A percentile compares a stretch with the other conserved stretches of the same genome.
These are phyloP conservation scores for Dryadomyces quercivorus DNA, from an alignment of 2,329 filamentous ascomycete genomes.

Conservation along the genomic window DNA sequence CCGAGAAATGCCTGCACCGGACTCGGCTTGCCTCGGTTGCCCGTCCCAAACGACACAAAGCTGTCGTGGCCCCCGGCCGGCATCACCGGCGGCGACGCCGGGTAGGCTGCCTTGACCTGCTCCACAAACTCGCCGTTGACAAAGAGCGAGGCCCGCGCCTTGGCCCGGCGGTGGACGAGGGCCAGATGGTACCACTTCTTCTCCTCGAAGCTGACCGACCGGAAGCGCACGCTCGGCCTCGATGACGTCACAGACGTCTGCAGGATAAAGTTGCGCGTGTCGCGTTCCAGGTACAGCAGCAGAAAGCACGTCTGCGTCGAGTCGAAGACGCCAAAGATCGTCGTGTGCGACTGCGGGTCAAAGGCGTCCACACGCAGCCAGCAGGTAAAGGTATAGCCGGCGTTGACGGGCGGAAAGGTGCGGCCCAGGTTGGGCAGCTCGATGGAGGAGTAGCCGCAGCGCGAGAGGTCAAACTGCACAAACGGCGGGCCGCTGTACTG, in stretches of 20 bases:
- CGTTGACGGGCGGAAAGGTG: slow-evolving; percentile 67
- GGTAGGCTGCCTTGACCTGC: slow-evolving; percentile 81
- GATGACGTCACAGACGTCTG: slow-evolving; percentile 85
- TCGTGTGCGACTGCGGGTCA: slow-evolving; percentile 77
- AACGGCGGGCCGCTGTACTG: slow-evolving; percentile 67
- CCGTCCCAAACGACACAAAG: slow-evolving; percentile 55
- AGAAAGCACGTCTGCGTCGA: slow-evolving; percentile 85
- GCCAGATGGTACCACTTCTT: slow-evolving; percentile 88
- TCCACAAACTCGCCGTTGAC: slow-evolving; percentile 91
- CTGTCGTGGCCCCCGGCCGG: slow-evolving; percentile 50
- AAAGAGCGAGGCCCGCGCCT: slow-evolving; percentile 75
- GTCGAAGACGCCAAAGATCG: slow-evolving; percentile 91
- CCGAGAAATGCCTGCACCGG: slow-evolving; percentile 87
- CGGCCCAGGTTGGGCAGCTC: slow-evolving; percentile 80
- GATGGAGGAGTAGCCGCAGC: slow-evolving; percentile 78
- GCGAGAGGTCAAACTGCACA: slow-evolving; percentile 86
- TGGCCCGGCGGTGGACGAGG: slow-evolving; percentile 70
- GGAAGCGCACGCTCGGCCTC: slow-evolving; percentile 87
- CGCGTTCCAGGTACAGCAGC: slow-evolving; percentile 84
- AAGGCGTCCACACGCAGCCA: slow-evolving; percentile 87
- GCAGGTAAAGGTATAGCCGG: slow-evolving; percentile 79
- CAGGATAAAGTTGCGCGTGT: slow-evolving; percentile 86
- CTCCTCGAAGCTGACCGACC: slow-evolving; percentile 63
- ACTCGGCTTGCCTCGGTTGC: slow-evolving; percentile 34
- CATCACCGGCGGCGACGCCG: slow-evolving; percentile 54